phyloP scores from a whole-genome alignment of 2,329 filamentous ascomycete genomes.

The Hypoxylon sp. region DNA sequence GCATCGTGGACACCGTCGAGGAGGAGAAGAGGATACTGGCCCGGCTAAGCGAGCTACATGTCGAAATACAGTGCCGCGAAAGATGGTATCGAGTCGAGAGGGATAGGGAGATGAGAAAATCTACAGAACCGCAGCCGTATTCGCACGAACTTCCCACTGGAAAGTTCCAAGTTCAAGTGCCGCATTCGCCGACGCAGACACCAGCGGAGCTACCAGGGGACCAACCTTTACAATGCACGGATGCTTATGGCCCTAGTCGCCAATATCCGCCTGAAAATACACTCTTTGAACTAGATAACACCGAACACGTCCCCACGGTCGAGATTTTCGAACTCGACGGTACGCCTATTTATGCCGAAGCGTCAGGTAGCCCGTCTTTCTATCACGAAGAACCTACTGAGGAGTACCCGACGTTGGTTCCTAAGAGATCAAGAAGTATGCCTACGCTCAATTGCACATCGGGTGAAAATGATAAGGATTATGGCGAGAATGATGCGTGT shows the following conservation, averaged over 20 bases:
- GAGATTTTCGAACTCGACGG: conserved; percentile 7
- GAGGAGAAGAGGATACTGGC: conserved; percentile 57
- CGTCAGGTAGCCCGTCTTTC: not conserved
- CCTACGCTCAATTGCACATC: conserved; percentile 22
- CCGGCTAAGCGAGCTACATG: conserved; percentile 58
- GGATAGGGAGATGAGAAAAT: conserved; percentile 33
- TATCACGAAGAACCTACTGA: not conserved
- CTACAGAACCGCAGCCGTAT: no score
- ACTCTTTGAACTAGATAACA: no score
- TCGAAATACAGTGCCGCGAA: conserved; percentile 58
- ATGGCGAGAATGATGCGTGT: conserved; percentile 13
- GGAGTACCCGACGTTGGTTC: not conserved
- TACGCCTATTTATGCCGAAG: not conserved
- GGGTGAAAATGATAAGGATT: not conserved
- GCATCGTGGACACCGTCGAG: conserved; percentile 54
- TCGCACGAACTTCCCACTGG: no score
- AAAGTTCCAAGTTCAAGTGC: no score
- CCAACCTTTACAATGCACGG: no score
- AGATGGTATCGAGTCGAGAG: conserved; percentile 49
- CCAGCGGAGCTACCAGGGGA: no score
- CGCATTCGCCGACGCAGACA: no score
- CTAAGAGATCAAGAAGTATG: conserved; percentile 25
- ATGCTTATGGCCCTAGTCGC: no score
- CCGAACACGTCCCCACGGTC: no score
- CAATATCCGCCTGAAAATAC: no score